Evolutionary conservation across 176 grass and related monocot genomes (phyloP).

Genomic region (Avena eriantha): DNA sequence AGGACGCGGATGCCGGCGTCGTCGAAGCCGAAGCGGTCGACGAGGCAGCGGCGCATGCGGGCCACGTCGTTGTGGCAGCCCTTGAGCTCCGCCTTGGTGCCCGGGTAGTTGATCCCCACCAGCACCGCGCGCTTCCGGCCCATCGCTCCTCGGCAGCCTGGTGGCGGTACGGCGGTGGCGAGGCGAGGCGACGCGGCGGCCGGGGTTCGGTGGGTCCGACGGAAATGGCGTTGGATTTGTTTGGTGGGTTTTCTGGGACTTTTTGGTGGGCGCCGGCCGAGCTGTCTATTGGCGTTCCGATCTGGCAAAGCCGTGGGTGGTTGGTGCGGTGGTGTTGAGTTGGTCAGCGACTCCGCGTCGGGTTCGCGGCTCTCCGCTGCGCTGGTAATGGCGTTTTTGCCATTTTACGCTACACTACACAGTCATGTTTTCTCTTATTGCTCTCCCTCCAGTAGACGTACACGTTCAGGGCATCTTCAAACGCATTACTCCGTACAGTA

Average conservation of each 20-base stretch:
- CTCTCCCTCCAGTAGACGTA: no score
- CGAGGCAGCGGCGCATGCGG: slow-evolving; percentile 69
- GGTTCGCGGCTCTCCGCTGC: neutral
- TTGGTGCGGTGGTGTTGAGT: neutral
- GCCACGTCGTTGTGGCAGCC: slow-evolving; percentile 86
- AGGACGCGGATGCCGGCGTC: slow-evolving; percentile 61
- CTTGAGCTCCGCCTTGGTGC: slow-evolving; percentile 74
- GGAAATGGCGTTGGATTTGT: slow-evolving; percentile 3
- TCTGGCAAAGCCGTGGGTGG: slow-evolving; percentile 14
- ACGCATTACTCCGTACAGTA: no score
- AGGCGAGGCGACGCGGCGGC: neutral
- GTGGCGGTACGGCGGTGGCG: neutral
- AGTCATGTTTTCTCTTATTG: no score
- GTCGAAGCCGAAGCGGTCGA: slow-evolving; percentile 66
- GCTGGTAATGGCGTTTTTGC: no score
- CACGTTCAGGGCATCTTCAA: no score
- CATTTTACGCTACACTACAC: no score
- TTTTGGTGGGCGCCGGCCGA: slow-evolving; percentile 4
- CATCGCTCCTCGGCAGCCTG: slow-evolving; percentile 25
- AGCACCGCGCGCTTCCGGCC: slow-evolving; percentile 62
- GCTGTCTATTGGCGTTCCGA: slow-evolving; percentile 37
- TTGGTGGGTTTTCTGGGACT: neutral
- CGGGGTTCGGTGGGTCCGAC: neutral
- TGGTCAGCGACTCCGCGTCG: neutral
- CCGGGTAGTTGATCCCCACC: slow-evolving; percentile 88